Conservation (phyloP, 2,329 filamentous ascomycete genomes). For the Aspergillus cejpii region DNA sequence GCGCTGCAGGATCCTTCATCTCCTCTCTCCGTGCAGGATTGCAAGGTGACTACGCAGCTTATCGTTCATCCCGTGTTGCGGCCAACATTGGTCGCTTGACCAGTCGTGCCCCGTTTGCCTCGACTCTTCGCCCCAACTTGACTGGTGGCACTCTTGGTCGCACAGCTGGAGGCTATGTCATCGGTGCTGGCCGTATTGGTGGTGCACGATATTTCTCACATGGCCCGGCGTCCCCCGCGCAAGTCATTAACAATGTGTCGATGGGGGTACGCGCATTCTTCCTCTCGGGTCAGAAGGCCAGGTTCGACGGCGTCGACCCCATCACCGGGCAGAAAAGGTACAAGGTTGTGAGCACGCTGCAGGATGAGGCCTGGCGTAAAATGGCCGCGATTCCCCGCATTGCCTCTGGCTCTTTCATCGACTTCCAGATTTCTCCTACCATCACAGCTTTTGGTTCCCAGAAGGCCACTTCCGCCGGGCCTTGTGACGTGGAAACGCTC, state of each 20-base stretch:
- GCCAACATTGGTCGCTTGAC: slow-evolving; percentile 57
- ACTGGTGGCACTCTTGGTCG: slow-evolving; percentile 80
- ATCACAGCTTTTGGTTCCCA: slow-evolving; percentile 67
- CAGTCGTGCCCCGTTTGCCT: slow-evolving; percentile 76
- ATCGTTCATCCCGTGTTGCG: slow-evolving; percentile 52
- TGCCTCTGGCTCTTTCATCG: slow-evolving; percentile 71
- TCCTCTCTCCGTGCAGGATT: slow-evolving; percentile 40
- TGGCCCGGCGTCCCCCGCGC: slow-evolving; percentile 72
- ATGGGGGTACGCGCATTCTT: slow-evolving; percentile 86
- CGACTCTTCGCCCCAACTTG: slow-evolving; percentile 80
- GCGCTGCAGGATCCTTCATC: slow-evolving; percentile 45
- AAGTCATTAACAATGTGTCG: slow-evolving; percentile 93
- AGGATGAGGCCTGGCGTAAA: slow-evolving; percentile 65
- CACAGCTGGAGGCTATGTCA: slow-evolving; percentile 80
- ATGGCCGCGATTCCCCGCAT: slow-evolving; percentile 50
- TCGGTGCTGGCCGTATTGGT: slow-evolving; percentile 61
- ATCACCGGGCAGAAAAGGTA: slow-evolving; percentile 68
- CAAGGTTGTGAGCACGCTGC: slow-evolving; percentile 65
- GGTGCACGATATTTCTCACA: slow-evolving; percentile 86
- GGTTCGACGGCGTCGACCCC: slow-evolving; percentile 70
- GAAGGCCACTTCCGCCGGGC: slow-evolving; percentile 19
- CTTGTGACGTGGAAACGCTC: slow-evolving; percentile 53
- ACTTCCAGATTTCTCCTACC: slow-evolving; percentile 82
- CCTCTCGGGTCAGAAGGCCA: slow-evolving; percentile 80
- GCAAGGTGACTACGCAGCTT: slow-evolving; percentile 47